Evolutionary conservation across 1,284 basidiomycete genomes (phyloP).

Genomic region (Rhodotorula sp.): DNA sequence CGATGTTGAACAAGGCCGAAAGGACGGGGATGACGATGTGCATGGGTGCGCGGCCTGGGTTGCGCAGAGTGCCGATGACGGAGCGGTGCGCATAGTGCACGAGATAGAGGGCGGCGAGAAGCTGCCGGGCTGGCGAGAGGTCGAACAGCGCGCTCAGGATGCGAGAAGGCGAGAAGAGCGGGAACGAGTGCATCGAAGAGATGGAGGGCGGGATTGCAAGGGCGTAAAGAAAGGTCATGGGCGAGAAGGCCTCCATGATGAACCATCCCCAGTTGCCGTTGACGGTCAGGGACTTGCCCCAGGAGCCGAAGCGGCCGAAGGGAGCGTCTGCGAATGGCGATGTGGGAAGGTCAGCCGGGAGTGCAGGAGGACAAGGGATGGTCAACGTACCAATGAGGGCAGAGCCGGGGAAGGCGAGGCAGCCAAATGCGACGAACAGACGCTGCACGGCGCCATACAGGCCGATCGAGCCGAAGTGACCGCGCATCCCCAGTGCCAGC

Average conservation of each 20-base stretch:
- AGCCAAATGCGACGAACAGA: conserved; percentile 15
- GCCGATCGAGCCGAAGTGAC: conserved; percentile 19
- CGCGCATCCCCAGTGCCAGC: neutral
- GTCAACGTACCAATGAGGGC: conserved; percentile 27
- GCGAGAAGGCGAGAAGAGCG: neutral
- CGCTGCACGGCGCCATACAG: conserved; percentile 21
- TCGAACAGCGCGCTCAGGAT: neutral
- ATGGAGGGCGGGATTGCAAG: conserved; percentile 24
- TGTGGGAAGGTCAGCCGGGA: neutral
- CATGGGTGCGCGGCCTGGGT: conserved; percentile 32
- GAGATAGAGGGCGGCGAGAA: conserved; percentile 30
- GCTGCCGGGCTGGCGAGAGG: conserved; percentile 21
- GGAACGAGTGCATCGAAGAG: neutral
- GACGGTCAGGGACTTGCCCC: conserved; percentile 23
- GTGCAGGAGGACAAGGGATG: neutral
- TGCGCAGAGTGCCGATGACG: conserved; percentile 31
- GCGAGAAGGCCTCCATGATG: conserved; percentile 44
- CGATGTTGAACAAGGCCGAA: conserved; percentile 31
- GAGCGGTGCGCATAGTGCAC: conserved; percentile 35
- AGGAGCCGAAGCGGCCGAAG: conserved; percentile 45
- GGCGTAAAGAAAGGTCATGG: conserved; percentile 34
- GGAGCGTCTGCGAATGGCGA: conserved; percentile 46
- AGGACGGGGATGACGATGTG: conserved; percentile 29
- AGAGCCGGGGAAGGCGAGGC: conserved; percentile 6
- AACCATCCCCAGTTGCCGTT: conserved; percentile 49